These are phyloP conservation scores for Lumnitzera racemosa DNA, from an alignment of 345 rosid species.

Conservation along the genomic window DNA sequence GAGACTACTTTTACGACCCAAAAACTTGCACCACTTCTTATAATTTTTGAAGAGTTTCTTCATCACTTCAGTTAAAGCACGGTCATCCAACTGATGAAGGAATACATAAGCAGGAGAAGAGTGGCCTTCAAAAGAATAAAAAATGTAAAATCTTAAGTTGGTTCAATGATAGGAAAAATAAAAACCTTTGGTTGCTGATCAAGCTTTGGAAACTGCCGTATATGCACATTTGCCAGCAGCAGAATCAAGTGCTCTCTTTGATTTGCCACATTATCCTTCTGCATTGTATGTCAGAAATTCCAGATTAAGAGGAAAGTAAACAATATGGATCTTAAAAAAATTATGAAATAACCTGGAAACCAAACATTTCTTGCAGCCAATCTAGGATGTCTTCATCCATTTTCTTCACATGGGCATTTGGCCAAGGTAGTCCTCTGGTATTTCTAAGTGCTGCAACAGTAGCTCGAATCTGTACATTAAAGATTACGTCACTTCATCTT, in stretches of 20 bases:
- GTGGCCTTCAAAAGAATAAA: no score
- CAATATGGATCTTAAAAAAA: not conserved
- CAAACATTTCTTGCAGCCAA: slow-evolving; percentile 98
- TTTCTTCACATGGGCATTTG: slow-evolving; percentile 68
- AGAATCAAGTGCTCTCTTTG: slow-evolving; percentile 98
- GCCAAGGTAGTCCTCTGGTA: slow-evolving; percentile 99
- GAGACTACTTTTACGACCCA: slow-evolving; percentile 95
- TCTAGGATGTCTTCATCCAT: slow-evolving; percentile 89
- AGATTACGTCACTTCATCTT: no score
- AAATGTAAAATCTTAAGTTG: no score
- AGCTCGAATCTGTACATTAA: slow-evolving; percentile 70
- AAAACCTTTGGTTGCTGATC: slow-evolving; percentile 98
- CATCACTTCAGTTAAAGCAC: slow-evolving; percentile 94
- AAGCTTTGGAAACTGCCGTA: slow-evolving; percentile 92
- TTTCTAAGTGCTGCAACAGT: slow-evolving; percentile 87
- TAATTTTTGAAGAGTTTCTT: slow-evolving; percentile 97
- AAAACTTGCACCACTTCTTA: slow-evolving; percentile 97
- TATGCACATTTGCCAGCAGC: slow-evolving; percentile 94
- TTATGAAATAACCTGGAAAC: slow-evolving; percentile 68
- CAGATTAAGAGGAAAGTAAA: not conserved
- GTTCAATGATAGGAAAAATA: no score
- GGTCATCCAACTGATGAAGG: slow-evolving; percentile 71
- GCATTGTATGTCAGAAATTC: slow-evolving; percentile 17
- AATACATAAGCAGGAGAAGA: no score
- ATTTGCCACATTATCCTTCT: slow-evolving; percentile 97